Base-by-base conservation (phyloP, 805 yeast species). In the Pichia cephalocereana region DNA sequence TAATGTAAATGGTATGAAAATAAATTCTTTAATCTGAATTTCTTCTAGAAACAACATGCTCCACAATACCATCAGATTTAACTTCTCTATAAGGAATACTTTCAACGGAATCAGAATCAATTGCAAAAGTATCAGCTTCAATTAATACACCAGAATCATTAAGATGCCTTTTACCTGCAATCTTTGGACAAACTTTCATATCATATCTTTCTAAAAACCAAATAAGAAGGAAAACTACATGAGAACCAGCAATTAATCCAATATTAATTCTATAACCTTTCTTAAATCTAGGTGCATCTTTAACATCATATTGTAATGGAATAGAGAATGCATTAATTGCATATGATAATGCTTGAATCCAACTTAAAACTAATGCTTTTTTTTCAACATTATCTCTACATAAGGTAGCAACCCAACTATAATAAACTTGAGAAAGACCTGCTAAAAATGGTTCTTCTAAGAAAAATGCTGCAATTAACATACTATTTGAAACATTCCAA, bases 401-500 rank as follows among this genome's bases (percentile, higher is more conserved):
- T 46, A 79, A 72, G 61, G 79, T 85, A 55, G 74, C 74, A 48
- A 75, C 75, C 69, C 76, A 72, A 1, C 82, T 71, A 68, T 79
- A 76, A 43, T 78, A 63, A 42, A 80, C 80, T 0, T 85, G 81
- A 2, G 83, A 79, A 60, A 76, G 76, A 17, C 83, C 76, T 17
- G 83, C 75, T 72, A 82, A 80, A 14, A 80, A 76, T 61, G 77
- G 76, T 57, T 79, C 80, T 19, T 76, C 78, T 43, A 75, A 68
- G 56, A 79, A 68, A 60, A 76, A 80, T 0, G 80, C 86, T 66
- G 72, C 78, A 84, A 85, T 79, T 61, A 80, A 79, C 15, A 83
- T 78, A 15, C 67, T 49, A 40, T 68, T 67, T 0, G 80, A 70
- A 28, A 80, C 77, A 52, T 79, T 62, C 86, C 86, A 80, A 41